Evolutionary conservation across 345 rosid genomes (phyloP), one percentile per base, ranked within the genome.

Genomic region (Arabis alpina): DNA sequence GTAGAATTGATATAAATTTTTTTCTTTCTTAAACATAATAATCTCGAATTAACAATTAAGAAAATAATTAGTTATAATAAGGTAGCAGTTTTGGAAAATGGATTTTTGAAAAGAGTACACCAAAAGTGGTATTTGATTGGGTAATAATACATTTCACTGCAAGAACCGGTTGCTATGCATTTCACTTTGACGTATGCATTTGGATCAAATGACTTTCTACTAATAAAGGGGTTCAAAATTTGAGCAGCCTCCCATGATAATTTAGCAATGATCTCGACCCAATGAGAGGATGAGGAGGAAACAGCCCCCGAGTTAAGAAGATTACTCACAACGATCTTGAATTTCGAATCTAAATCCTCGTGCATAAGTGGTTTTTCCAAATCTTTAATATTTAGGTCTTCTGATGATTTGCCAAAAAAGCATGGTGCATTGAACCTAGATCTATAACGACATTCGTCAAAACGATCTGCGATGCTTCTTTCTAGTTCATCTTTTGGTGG

Each of bases 181-280:
- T 90, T 90, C 49, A 90, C 84, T 83, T 90, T 90, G 59, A 88
- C 82, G 70, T 73, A 78, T 49, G 72, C 80, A 64, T 81, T 82
- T 24, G 76, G 86, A 68, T 80, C 85, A 70, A 79, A 62, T 61
- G 79, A 75, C 50, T 84, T 84, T 39, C 85, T 82, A 40, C 71
- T 83, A 45, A 77, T 56, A 73, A 82, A 83, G 15, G 83, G 87
- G 68, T 81, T 85, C 77, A 88, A 77, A 77, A 78, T 77, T 9
- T 79, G 77, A 56, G 92, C 92, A 61, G 92, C 97, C 76, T 86
- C 86, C 94, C 90, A 88, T 3, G 97, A 86, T 60, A 90, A 75
- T 19, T 65, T 79, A 61, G 87, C 77, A 62, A 86, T 81, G 51
- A 88, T 82, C 62, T 90, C 90, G 40, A 80, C 79, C 97, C 94